These are phyloP conservation scores for Inga leiocalycina DNA, from an alignment of 306 rosid genomes.

Conservation along the genomic window DNA sequence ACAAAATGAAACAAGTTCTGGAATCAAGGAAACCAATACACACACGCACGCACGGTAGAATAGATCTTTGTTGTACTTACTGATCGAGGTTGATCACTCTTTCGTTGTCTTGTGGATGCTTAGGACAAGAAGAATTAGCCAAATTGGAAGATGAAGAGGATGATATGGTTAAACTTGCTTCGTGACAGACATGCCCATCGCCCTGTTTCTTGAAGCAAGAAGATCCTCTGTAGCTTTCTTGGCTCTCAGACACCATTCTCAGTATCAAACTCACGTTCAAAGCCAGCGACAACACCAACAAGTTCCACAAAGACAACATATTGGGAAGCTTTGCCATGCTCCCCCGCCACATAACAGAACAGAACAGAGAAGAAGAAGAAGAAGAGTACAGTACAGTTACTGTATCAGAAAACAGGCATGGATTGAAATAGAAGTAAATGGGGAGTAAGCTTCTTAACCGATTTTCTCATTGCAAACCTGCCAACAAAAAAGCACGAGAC, in stretches of 20 bases:
- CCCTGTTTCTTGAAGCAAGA: slow-evolving; percentile 31
- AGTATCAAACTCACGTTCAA: slow-evolving; percentile 66
- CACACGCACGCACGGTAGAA: neutral
- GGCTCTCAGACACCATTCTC: slow-evolving; percentile 41
- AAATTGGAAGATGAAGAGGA: slow-evolving; percentile 15
- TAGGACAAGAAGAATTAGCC: slow-evolving; percentile 13
- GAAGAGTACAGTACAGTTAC: neutral
- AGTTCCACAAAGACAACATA: slow-evolving; percentile 51
- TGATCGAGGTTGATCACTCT: slow-evolving; percentile 77
- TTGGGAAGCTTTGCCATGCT: slow-evolving; percentile 46
- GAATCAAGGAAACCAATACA: neutral
- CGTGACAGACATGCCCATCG: slow-evolving; percentile 28
- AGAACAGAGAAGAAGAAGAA: slow-evolving; percentile 25
- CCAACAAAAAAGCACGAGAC: neutral
- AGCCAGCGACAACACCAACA: slow-evolving; percentile 66
- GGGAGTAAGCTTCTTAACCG: neutral
- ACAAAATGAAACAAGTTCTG: neutral
- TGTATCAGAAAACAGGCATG: neutral
- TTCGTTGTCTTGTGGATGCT: slow-evolving; percentile 34
- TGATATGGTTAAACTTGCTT: slow-evolving; percentile 35
- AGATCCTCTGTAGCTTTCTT: slow-evolving; percentile 11
- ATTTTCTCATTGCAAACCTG: neutral
- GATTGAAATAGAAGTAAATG: neutral
- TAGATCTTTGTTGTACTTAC: slow-evolving; percentile 49
- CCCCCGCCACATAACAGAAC: neutral